Conservation (phyloP, 768 basidiomycete genomes). For the Gyrodon lividus region DNA sequence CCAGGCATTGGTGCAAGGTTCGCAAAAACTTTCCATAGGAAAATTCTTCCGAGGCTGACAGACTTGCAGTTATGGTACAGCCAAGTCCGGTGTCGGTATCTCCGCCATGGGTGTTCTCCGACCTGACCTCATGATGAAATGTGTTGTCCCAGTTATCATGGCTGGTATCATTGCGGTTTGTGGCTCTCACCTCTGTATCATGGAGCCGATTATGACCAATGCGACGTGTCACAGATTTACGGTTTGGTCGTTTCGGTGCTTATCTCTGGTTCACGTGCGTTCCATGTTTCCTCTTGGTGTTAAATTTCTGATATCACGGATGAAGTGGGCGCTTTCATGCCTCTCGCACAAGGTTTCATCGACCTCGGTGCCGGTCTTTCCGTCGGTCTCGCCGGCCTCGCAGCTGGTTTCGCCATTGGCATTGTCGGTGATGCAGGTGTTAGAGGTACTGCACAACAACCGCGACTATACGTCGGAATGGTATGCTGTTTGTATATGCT, state of each 20-base stretch:
- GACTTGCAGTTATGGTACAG: constrained; percentile 86
- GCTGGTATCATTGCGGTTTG: constrained; percentile 99
- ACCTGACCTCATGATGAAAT: constrained; percentile 98
- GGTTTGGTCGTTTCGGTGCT: constrained; percentile 99
- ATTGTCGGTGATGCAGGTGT: constrained; percentile 99
- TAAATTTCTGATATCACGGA: not conserved
- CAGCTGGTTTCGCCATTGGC: constrained; percentile 96
- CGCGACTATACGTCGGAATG: constrained; percentile 93
- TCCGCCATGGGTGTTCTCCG: constrained; percentile 97
- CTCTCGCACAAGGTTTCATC: constrained; percentile 90
- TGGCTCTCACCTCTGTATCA: constrained; percentile 19
- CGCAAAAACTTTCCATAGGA: constrained; percentile 17
- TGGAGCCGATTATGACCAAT: not conserved
- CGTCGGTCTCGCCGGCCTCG: constrained; percentile 91
- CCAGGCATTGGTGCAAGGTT: constrained; percentile 86
- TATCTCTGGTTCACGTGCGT: constrained; percentile 84
- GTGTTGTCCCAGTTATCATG: constrained; percentile 97
- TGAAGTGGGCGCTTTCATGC: constrained; percentile 72
- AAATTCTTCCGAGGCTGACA: not conserved
- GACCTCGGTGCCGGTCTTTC: constrained; percentile 93
- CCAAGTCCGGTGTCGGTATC: constrained; percentile 97
- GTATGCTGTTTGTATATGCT: constrained; percentile 36
- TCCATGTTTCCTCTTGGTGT: not conserved
- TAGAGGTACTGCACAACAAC: constrained; percentile 95
- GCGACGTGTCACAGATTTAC: constrained; percentile 63